Evolutionary conservation across 1,139 yeast genomes (phyloP), one percentile per base, ranked within the genome.

Genomic region (Saccharomyces pastorianus): DNA sequence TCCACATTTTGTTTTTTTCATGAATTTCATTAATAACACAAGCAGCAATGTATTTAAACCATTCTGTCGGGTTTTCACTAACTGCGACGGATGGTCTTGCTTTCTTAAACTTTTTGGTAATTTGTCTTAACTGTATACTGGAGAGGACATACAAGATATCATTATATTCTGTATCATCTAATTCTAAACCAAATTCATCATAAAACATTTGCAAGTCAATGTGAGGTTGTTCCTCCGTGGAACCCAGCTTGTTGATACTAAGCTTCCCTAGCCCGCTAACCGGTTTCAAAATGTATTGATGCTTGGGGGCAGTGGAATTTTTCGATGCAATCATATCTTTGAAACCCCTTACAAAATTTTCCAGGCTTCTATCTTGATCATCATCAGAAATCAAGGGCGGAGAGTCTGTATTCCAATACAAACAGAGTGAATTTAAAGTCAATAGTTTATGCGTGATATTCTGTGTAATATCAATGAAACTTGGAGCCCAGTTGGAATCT

Each of bases 191-290:
- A 62, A 95, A 84, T 65, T 93, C 96, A 55, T 91, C 91, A 68
- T 91, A 95, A 58, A 84, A 80, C 50, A 93, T 73, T 57, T 88
- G 88, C 0, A 93, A 81, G 51, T 81, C 80, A 20, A 89, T 77
- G 66, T 88, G 95, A 1, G 99, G 97, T 29, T 73, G 71, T 0
- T 73, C 64, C 49, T 82, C 85, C 0, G 90, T 82, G 0, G 95
- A 76, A 1, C 95, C 95, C 6, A 76, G 70, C 66, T 95, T 95
- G 71, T 88, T 88, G 32, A 93, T 74, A 0, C 93, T 84, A 47
- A 95, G 71, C 64, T 85, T 85, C 38, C 99, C 99, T 47, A 77
- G 75, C 32, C 99, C 99, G 6, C 90, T 82, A 1, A 95, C 96
- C 0, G 99, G 99, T 55, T 85, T 81, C 56, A 95, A 72, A 14